Conservation (phyloP, 352 stramenopile species). For the Phytophthora sp. region DNA sequence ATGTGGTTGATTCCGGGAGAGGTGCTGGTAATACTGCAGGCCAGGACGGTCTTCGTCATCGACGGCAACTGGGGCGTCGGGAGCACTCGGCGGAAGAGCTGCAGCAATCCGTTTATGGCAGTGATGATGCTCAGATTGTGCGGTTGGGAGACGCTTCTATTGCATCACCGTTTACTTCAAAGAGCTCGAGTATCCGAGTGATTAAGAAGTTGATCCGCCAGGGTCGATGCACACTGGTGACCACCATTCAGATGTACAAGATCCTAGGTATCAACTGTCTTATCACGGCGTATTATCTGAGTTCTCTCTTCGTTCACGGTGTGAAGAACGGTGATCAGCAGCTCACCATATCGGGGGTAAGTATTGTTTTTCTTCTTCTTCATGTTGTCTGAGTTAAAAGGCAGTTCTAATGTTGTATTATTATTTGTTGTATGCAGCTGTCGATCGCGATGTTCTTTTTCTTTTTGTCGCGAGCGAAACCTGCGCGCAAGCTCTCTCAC, state of each 20-base stretch:
- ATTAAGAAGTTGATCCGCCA: conserved; percentile 97
- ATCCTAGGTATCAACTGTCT: conserved; percentile 99
- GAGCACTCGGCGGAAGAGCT: conserved; percentile 46
- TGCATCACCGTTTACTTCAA: conserved; percentile 99
- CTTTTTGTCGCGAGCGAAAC: conserved; percentile 84
- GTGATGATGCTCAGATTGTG: conserved; percentile 93
- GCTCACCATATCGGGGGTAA: conserved; percentile 66
- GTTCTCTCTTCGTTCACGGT: conserved; percentile 97
- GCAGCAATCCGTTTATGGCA: conserved; percentile 84
- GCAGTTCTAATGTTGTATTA: conserved; percentile 19
- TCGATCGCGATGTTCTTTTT: conserved; percentile 79
- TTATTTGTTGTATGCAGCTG: conserved; percentile 71
- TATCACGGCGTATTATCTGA: conserved; percentile 98
- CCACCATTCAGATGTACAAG: conserved; percentile 99
- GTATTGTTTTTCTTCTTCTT: conserved; percentile 17
- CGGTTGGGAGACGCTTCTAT: conserved; percentile 99
- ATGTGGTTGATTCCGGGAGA: conserved; percentile 33
- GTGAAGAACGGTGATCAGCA: conserved; percentile 99
- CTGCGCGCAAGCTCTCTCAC: conserved; percentile 93
- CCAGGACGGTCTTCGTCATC: conserved; percentile 52
- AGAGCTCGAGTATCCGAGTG: conserved; percentile 90
- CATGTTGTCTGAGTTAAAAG: too few species aligned
- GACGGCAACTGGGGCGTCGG: conserved; percentile 68
- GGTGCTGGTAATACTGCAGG: conserved; percentile 54
- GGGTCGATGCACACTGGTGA: conserved; percentile 98